phyloP scores from a whole-genome alignment of 1,139 yeast species.

The Blastobotrys ciferrii region DNA sequence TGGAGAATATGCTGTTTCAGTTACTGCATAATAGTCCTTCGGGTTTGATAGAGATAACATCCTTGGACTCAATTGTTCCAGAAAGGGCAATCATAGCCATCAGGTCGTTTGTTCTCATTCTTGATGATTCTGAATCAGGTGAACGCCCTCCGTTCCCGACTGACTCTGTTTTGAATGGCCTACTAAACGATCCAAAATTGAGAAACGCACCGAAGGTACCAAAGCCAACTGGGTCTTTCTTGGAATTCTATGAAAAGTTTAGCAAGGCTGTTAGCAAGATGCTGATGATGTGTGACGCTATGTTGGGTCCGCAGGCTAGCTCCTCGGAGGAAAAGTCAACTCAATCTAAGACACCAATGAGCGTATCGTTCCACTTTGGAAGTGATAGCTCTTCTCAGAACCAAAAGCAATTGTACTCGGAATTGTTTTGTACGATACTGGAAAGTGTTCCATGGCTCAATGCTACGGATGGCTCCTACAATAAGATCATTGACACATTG shows the following conservation, averaged over 20 bases:
- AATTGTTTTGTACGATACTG: slow-evolving; percentile 66
- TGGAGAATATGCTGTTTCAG: slow-evolving; percentile 73
- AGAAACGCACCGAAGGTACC: slow-evolving; percentile 19
- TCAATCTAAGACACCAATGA: slow-evolving; percentile 37
- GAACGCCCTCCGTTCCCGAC: slow-evolving; percentile 76
- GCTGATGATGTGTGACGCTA: slow-evolving; percentile 56
- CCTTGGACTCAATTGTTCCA: slow-evolving; percentile 61
- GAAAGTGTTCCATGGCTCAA: slow-evolving; percentile 71
- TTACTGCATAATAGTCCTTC: slow-evolving; percentile 36
- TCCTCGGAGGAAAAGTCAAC: slow-evolving; percentile 25
- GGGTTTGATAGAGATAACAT: slow-evolving; percentile 48
- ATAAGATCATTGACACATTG: slow-evolving; percentile 67
- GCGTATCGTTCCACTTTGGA: slow-evolving; percentile 51
- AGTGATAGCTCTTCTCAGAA: slow-evolving; percentile 40
- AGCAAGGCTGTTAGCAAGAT: slow-evolving; percentile 60
- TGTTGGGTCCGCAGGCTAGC: slow-evolving; percentile 30
- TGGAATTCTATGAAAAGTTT: slow-evolving; percentile 64
- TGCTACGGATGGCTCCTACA: slow-evolving; percentile 52
- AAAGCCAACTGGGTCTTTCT: slow-evolving; percentile 27
- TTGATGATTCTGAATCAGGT: slow-evolving; percentile 57
- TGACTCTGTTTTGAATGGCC: slow-evolving; percentile 19
- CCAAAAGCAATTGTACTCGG: slow-evolving; percentile 44
- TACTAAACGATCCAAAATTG: slow-evolving; percentile 13
- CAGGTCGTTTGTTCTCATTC: slow-evolving; percentile 64
- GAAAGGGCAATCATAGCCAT: slow-evolving; percentile 72